Conservation (phyloP, 202 grass and related monocot genomes). For the Musa balbisiana region DNA sequence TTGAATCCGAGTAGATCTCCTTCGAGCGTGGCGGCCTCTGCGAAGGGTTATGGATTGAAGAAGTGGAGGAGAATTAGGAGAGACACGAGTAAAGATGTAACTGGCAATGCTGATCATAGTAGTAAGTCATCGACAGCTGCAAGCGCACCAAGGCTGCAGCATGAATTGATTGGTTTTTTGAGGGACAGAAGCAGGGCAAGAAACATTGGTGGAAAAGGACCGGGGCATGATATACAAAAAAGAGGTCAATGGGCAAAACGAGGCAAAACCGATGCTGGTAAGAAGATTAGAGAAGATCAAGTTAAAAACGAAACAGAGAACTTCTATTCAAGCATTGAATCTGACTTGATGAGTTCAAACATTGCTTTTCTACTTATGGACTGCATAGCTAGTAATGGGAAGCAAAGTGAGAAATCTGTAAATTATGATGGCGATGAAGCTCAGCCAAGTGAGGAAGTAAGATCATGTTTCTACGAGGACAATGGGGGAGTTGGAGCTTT, state of each 20-base stretch:
- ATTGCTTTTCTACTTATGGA: neutral
- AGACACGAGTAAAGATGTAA: constrained; percentile 27
- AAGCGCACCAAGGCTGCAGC: constrained; percentile 11
- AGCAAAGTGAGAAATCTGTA: too few species aligned
- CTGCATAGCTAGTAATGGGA: neutral
- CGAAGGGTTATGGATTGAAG: constrained; percentile 42
- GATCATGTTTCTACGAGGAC: constrained; percentile 29
- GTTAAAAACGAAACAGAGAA: constrained; percentile 12
- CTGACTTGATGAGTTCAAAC: constrained; percentile 21
- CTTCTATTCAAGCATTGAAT: constrained; percentile 23
- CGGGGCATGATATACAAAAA: constrained; percentile 14
- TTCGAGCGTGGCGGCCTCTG: neutral
- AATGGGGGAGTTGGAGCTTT: neutral
- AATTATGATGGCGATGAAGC: too few species aligned
- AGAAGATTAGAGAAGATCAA: constrained; percentile 9
- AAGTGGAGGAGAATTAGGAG: constrained; percentile 69
- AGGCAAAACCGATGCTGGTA: constrained; percentile 9
- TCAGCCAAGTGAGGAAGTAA: too few species aligned
- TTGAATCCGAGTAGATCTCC: neutral
- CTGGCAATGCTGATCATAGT: constrained; percentile 8
- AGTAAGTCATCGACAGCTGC: constrained; percentile 18
- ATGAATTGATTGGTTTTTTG: constrained; percentile 5
- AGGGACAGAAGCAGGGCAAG: constrained; percentile 16
- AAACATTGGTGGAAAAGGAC: constrained; percentile 11
- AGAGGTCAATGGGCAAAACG: constrained; percentile 9